Conservation (phyloP, 345 rosid species). For the Psidium friedrichsthalianum region DNA sequence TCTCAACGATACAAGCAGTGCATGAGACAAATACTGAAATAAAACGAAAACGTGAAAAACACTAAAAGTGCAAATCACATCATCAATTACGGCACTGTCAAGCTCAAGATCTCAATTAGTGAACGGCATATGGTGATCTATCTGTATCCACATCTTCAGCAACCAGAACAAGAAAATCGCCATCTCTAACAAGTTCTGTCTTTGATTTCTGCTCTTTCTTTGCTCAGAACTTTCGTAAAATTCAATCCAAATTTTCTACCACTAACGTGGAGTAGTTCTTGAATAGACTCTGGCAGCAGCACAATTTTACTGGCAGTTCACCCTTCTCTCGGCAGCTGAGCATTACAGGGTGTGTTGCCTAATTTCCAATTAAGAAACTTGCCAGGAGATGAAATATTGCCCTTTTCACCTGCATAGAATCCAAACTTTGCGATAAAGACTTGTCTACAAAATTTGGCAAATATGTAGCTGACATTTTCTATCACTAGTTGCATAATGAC, state of each 20-base stretch:
- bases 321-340: slow-evolving; percentile 46
- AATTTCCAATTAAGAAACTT: background rate
- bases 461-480: background rate
- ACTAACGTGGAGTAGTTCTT: slow-evolving; percentile 52
- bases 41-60: too few species aligned
- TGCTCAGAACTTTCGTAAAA: slow-evolving; percentile 37
- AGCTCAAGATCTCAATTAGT: background rate
- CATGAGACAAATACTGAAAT: too few species aligned
- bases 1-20: too few species aligned
- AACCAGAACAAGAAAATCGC: slow-evolving; percentile 70
- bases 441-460: background rate
- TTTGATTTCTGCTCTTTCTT: slow-evolving; percentile 69
- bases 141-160: too few species aligned
- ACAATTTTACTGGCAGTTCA: slow-evolving; percentile 36
- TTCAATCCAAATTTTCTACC: slow-evolving; percentile 29
- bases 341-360: slow-evolving; percentile 28
- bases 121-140: background rate
- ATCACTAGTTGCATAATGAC: background rate
- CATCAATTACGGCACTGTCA: background rate
- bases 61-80: too few species aligned
- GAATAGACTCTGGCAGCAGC: slow-evolving; percentile 41
- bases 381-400: background rate
- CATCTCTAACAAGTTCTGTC: slow-evolving; percentile 65
- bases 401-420: slow-evolving; percentile 23
- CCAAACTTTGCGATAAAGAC: background rate